A percentile compares a stretch with the other conserved stretches of the same genome.
Conservation (phyloP, 2,329 filamentous ascomycete species). For the Phymatotrichopsis omnivora region DNA sequence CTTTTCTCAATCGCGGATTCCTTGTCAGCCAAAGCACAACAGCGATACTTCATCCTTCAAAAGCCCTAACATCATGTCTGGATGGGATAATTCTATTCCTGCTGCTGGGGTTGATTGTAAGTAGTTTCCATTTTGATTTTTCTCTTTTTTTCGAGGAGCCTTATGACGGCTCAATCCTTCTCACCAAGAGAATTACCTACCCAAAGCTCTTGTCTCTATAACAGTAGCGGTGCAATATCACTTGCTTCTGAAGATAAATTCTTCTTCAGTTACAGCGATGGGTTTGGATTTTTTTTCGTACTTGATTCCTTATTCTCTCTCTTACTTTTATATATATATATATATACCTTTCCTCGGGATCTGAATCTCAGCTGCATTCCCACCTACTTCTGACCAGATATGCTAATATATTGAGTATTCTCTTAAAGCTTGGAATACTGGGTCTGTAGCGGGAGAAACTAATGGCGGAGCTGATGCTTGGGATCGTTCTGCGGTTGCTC, state of each 20-base stretch:
- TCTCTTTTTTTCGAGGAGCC: neutral
- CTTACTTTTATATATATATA: no score
- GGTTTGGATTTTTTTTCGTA: neutral
- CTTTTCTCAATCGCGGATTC: no score
- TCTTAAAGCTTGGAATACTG: conserved; percentile 14
- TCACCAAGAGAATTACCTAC: no score
- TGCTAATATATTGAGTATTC: no score
- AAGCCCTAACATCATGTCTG: conserved; percentile 11
- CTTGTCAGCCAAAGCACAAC: no score
- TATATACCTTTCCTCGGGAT: neutral
- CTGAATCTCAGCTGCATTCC: neutral
- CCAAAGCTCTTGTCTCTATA: no score
- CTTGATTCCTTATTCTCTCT: neutral
- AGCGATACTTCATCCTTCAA: no score
- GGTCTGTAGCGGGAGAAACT: neutral
- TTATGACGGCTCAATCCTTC: no score
- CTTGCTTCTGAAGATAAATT: no score
- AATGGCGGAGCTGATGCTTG: neutral
- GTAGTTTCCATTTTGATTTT: conserved; percentile 4
- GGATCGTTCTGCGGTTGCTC: neutral
- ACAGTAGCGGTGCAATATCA: no score
- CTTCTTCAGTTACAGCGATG: no score
- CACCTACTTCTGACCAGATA: no score
- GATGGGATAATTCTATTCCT: conserved; percentile 12
- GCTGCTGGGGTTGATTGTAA: neutral